A percentile compares a stretch with the other conserved stretches of the same genome.
phyloP scores from a whole-genome alignment of 352 stramenopile species.

The Pythium utonaiense region DNA sequence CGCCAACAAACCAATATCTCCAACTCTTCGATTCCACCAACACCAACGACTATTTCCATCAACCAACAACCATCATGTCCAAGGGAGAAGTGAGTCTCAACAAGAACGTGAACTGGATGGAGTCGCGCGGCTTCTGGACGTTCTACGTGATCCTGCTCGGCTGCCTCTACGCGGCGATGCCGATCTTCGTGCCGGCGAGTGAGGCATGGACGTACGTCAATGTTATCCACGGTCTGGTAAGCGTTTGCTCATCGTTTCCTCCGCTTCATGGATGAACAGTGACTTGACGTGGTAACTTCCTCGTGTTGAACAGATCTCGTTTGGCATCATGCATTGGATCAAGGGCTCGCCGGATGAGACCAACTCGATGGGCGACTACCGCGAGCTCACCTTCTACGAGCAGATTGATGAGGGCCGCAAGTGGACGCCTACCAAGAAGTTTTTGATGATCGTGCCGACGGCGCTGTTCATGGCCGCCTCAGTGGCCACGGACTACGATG shows the following conservation, averaged over 20 bases:
- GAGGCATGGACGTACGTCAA: conserved; percentile 81
- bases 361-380: conserved; percentile 89
- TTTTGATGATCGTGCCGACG: conserved; percentile 92
- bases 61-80: conserved; percentile 23
- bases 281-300: too few relatives aligned
- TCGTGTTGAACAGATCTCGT: conserved; percentile 75
- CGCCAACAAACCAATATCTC: conserved; percentile 22
- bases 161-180: conserved; percentile 79
- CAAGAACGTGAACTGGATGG: conserved; percentile 92
- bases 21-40: too few relatives aligned
- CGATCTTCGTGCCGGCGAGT: conserved; percentile 60
- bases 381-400: conserved; percentile 94
- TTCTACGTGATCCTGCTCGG: conserved; percentile 82
- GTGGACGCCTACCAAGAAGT: conserved; percentile 93
- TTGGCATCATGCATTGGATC: conserved; percentile 94
- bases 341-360: conserved; percentile 93
- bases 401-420: conserved; percentile 91
- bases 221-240: conserved; percentile 84
- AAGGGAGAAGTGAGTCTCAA: conserved; percentile 62
- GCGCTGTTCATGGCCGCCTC: conserved; percentile 84
- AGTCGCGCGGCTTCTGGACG: conserved; percentile 83
- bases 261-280: too few relatives aligned
- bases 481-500: conserved; percentile 89
- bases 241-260: conserved; percentile 8
- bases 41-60: neutral